Percentiles rank a stretch among this genome's conserved stretches.
Evolutionary conservation across 2,329 filamentous ascomycete genomes (phyloP).

Genomic region (Colletotrichum gigasporum): DNA sequence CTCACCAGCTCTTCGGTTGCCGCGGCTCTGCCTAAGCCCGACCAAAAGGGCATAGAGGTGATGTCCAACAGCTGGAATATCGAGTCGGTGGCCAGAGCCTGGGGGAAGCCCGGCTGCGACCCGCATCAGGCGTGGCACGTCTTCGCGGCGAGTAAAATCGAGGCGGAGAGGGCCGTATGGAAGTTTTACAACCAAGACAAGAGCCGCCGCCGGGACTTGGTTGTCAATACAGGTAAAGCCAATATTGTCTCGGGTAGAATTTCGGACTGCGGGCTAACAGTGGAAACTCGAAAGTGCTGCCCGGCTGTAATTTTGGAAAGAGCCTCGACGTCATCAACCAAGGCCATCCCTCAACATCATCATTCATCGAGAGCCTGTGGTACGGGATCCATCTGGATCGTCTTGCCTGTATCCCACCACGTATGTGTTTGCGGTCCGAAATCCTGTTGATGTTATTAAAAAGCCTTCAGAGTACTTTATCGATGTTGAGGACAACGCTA

Average conservation of each 20-base stretch:
- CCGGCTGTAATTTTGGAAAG: conserved; percentile 39
- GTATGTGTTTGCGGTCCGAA: neutral
- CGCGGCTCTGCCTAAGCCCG: conserved; percentile 10
- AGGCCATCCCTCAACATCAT: conserved; percentile 37
- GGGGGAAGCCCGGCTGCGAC: conserved; percentile 46
- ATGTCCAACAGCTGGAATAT: conserved; percentile 47
- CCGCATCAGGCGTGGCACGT: conserved; percentile 38
- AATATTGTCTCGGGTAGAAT: conserved; percentile 34
- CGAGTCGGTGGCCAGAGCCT: conserved; percentile 43
- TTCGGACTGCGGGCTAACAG: conserved; percentile 29
- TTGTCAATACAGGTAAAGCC: conserved; percentile 48
- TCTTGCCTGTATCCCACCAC: conserved; percentile 11
- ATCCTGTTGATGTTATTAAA: neutral
- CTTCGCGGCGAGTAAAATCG: conserved; percentile 51
- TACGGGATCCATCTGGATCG: conserved; percentile 31
- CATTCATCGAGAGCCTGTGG: conserved; percentile 35
- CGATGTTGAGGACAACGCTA: conserved; percentile 58
- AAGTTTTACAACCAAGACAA: conserved; percentile 45
- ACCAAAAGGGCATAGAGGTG: conserved; percentile 24
- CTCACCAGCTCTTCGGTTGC: conserved; percentile 38
- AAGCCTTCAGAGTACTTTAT: conserved; percentile 51
- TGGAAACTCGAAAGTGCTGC: conserved; percentile 35
- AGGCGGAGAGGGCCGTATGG: conserved; percentile 49
- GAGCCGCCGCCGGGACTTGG: conserved; percentile 45
- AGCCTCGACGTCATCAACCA: conserved; percentile 34